phyloP scores from a whole-genome alignment of 208 protist species.

The Balamuthia mandrillaris region DNA sequence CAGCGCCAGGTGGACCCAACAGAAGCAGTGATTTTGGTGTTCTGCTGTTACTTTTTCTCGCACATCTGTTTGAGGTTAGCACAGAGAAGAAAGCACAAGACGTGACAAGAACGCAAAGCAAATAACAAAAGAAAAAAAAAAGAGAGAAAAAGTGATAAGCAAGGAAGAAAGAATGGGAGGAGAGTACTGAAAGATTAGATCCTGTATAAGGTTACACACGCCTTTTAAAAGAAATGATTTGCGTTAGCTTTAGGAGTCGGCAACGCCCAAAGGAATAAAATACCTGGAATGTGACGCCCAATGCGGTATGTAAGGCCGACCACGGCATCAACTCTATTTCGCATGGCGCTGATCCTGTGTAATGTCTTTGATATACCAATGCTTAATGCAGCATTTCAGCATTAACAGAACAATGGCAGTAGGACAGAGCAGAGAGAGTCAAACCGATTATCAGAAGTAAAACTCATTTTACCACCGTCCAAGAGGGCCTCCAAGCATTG shows the following conservation, averaged over 20 bases:
- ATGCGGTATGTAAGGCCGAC: conserved; percentile 34
- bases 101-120: neutral
- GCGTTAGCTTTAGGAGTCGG: too few species aligned
- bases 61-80: neutral
- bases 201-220: neutral
- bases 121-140: neutral
- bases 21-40: neutral
- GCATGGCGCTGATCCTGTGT: neutral
- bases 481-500: neutral
- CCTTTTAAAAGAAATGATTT: too few species aligned
- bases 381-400: neutral
- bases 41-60: neutral
- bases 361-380: conserved; percentile 7
- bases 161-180: too few species aligned
- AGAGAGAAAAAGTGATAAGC: too few species aligned
- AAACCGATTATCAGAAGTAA: too few species aligned
- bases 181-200: neutral
- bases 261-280: too few species aligned
- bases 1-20: conserved; percentile 32
- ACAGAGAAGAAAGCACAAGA: neutral
- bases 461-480: neutral
- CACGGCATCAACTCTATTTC: neutral
- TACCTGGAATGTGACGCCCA: conserved; percentile 1
- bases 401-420: neutral
- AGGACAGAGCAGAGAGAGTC: neutral